Evolutionary conservation across 2,329 filamentous ascomycete species (phyloP), one percentile per base, ranked within the genome.

Genomic region (Fusarium armeniacum): DNA sequence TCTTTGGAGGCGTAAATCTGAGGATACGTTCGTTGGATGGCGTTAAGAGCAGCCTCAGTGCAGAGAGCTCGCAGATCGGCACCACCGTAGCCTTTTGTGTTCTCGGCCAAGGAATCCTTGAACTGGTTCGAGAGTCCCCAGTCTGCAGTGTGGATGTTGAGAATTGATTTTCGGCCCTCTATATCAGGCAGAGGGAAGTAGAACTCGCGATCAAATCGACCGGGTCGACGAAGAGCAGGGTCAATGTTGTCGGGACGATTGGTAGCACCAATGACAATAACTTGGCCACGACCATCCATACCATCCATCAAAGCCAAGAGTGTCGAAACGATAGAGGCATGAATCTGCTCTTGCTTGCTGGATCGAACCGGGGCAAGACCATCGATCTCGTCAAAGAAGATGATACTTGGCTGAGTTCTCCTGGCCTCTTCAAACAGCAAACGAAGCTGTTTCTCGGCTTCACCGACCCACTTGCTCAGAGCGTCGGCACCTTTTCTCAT

Each of bases 351-450:
- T 81, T 98, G 95, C 79, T 98, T 98, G 81, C 95, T 98, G 15
- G 96, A 98, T 73, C 96, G 89, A 35, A 98, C 96, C 53, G 96
- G 97, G 4, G 96, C 96, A 69, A 99, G 85, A 58, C 96, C 96
- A 81, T 99, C 96, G 72, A 99, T 99, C 79, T 99, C 96, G 78
- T 99, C 96, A 74, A 99, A 98, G 83, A 99, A 99, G 79, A 99
- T 99, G 80, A 99, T 99, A 79, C 95, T 98, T 0, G 96, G 96
- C 76, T 99, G 96, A 2, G 92, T 98, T 78, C 94, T 96, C 66
- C 95, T 88, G 18, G 96, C 96, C 80, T 99, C 96, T 75, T 98
- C 96, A 70, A 99, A 99, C 7, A 99, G 86, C 60, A 98, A 83
- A 46, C 96, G 90, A 56, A 99, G 87, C 78, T 99, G 96, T 80